Evolutionary conservation across 2,329 filamentous ascomycete species (phyloP), one percentile per base, ranked within the genome.

Genomic region (Aureobasidium melanogenum): DNA sequence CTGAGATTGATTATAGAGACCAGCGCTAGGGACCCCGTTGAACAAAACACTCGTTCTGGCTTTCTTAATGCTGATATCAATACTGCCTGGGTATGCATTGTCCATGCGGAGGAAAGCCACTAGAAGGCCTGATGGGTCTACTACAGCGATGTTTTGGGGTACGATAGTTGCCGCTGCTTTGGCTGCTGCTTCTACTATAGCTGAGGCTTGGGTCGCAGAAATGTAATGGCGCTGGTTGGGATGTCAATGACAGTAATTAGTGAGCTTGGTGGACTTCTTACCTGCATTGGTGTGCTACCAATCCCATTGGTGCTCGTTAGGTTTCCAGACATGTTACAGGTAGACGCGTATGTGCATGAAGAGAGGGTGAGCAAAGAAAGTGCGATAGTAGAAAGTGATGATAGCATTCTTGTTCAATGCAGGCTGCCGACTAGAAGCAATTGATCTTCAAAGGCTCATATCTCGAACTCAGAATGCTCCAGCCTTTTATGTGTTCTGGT

Each of bases 31-130:
- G 8, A 66, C 63, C 10, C 68, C 69, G 32, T 70, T 70, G 65
- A 69, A 70, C 26, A 66, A 50, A 5, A 65, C 65, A 5, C 67
- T 66, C 1, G 68, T 69, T 50, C 67, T 66, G 10, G 69, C 68
- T 55, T 71, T 69, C 62, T 69, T 69, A 41, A 67, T 67, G 46
- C 62, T 65, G 41, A 71, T 69, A 56, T 70, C 67, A 38, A 68
- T 65, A 44, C 64, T 67, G 41, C 63, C 66, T 19, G 69, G 66
- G 58, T 64, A 69, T 28, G 68, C 66, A 57, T 69, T 69, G 59
- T 70, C 68, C 66, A 68, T 71, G 26, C 68, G 65, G 15, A 69
- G 62, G 63, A 71, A 69, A 6, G 66, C 69, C 34, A 71, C 68
- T 22, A 71, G 64, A n/a, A 66, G 63, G 26, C 64, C 65, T 1